phyloP scores from a whole-genome alignment of 2,329 filamentous ascomycete species.

The Aotearoamyces nothofagi region DNA sequence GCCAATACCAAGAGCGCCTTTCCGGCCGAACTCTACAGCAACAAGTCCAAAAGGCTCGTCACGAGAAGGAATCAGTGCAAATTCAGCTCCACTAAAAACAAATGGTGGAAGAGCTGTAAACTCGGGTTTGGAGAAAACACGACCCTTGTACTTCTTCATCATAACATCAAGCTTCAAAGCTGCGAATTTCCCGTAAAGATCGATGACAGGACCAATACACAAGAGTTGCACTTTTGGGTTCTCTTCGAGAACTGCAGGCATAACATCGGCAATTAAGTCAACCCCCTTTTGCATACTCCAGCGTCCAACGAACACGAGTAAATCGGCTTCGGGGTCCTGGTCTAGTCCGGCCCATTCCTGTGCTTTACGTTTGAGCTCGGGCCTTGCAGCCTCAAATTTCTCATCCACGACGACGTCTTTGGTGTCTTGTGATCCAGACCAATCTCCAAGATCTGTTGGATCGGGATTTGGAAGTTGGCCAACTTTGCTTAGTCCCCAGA shows the following conservation, averaged over 20 bases:
- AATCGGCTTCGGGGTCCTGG: slow-evolving; percentile 41
- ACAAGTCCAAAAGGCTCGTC: slow-evolving; percentile 55
- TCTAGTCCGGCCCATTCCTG: slow-evolving; percentile 53
- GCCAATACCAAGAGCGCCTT: slow-evolving; percentile 51
- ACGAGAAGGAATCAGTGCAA: slow-evolving; percentile 49
- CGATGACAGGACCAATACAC: slow-evolving; percentile 48
- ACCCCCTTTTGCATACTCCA: slow-evolving; percentile 57
- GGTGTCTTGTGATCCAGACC: slow-evolving; percentile 25
- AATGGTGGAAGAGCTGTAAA: slow-evolving; percentile 50
- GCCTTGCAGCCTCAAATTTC: slow-evolving; percentile 35
- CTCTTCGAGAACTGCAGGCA: slow-evolving; percentile 45
- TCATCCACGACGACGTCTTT: slow-evolving; percentile 34
- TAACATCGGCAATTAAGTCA: slow-evolving; percentile 51
- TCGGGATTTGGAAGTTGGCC: slow-evolving; percentile 53
- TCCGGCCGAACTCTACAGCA: slow-evolving; percentile 52
- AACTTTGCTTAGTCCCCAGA: slow-evolving; percentile 50
- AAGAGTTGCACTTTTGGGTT: slow-evolving; percentile 44
- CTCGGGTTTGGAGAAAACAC: slow-evolving; percentile 50
- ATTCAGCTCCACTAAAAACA: slow-evolving; percentile 54
- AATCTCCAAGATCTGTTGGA: slow-evolving; percentile 37
- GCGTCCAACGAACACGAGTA: slow-evolving; percentile 52
- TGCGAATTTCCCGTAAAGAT: slow-evolving; percentile 51
- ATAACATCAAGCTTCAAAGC: slow-evolving; percentile 46
- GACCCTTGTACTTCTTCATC: slow-evolving; percentile 47
- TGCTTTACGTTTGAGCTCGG: slow-evolving; percentile 39